Conservation (phyloP, 164 flowering plant genomes). For the Magnolia changhungtana region DNA sequence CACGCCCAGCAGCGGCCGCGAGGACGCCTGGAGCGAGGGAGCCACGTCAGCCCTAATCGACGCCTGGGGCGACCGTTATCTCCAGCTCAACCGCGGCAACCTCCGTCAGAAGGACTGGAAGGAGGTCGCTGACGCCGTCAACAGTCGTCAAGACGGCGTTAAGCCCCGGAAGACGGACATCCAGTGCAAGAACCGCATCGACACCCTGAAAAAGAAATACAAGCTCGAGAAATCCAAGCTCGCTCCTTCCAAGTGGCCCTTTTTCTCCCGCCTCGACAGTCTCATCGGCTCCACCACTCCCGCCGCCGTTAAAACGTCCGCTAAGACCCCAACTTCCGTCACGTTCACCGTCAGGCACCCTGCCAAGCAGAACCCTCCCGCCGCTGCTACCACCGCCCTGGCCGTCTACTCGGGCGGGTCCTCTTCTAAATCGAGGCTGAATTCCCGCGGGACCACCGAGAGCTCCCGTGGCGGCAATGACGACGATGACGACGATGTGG, state of each 20-base stretch:
- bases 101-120: constrained; percentile 80
- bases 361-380: not conserved
- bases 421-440: constrained; percentile 16
- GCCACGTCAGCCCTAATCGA: constrained; percentile 70
- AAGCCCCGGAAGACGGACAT: constrained; percentile 47
- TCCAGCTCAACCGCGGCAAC: constrained; percentile 58
- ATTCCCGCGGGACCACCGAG: constrained; percentile 21
- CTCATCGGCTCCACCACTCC: constrained; percentile 42
- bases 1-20: constrained; percentile 32
- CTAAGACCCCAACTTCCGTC: constrained; percentile 9
- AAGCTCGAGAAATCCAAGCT: constrained; percentile 58
- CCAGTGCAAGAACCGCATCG: constrained; percentile 81
- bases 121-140: constrained; percentile 67
- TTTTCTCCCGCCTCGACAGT: constrained; percentile 41
- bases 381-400: not conserved
- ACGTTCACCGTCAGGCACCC: constrained; percentile 17
- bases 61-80: constrained; percentile 74
- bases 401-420: constrained; percentile 16
- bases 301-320: not conserved
- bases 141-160: constrained; percentile 36
- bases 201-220: constrained; percentile 77
- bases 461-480: constrained; percentile 26
- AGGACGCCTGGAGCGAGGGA: constrained; percentile 77
- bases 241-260: constrained; percentile 49
- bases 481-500: constrained; percentile 10